Evolutionary conservation across 2,329 filamentous ascomycete genomes (phyloP), one percentile per base, ranked within the genome.

Genomic region (Aspergillus bombycis): DNA sequence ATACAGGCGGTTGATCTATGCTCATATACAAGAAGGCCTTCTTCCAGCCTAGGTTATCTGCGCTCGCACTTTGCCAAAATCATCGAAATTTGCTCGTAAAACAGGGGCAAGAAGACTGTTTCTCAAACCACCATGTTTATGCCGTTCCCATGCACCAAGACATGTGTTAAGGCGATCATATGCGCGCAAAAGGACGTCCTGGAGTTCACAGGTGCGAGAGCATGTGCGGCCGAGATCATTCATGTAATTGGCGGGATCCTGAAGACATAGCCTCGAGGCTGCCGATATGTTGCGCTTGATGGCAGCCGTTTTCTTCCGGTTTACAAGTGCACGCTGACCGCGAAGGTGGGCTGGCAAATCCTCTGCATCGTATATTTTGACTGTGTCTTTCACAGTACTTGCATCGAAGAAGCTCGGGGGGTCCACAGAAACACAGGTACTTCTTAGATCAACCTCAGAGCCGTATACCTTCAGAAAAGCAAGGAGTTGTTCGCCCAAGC

Each of bases 231-330:
- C 87, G 1, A 89, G 78, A 69, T 89, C 84, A 70, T 87, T 88
- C 69, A 79, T 79, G 23, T 81, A 79, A 69, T 88, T 81, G 9
- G 85, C 84, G 0, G 87, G 87, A 68, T 89, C 86, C 72, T 88
- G 86, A 16, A 89, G 76, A 63, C 79, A 84, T 57, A 89, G 77
- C 57, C 85, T 75, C 60, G 79, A 67, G 5, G 71, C 70, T 19
- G 64, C 62, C 21, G 62, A 59, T 0, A 53, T 19, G 52, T 78
- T 78, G n/a, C 70, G 64, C 48, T 66, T 72, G 7, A 77, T 14
- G 67, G 77, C 66, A 72, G 79, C 68, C 45, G 68, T 70, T 62
- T 69, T 65, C 63, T 77, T 77, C 26, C 70, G 67, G 38, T 70
- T 75, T 14, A 76, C 72, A 28, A 82, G 78, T 19, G 74, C 72